phyloP scores from a whole-genome alignment of 192 early-diverging fungal species.

The Coemansia reversa region DNA sequence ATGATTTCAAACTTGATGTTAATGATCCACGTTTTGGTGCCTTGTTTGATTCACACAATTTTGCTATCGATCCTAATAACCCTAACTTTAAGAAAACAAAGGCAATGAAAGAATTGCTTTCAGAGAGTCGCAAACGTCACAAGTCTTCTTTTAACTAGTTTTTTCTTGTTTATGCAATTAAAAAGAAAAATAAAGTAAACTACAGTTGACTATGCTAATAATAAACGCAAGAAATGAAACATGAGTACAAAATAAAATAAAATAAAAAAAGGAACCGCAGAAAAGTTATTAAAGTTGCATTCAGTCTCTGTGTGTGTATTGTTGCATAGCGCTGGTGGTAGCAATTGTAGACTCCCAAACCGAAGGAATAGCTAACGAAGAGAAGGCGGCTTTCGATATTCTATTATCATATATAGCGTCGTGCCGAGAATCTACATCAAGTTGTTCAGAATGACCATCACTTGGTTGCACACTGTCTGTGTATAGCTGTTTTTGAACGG shows the following conservation, averaged over 20 bases:
- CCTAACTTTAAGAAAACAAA: slow-evolving; percentile 70
- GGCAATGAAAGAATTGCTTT: slow-evolving; percentile 45
- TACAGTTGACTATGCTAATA: neutral
- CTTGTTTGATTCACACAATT: slow-evolving; percentile 77
- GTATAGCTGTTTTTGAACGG: neutral
- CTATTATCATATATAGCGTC: neutral
- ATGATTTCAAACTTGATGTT: slow-evolving; percentile 85
- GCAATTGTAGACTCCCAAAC: slow-evolving; percentile 30
- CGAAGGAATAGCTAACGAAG: slow-evolving; percentile 24
- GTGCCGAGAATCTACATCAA: neutral
- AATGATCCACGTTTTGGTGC: slow-evolving; percentile 83
- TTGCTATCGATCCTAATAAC: slow-evolving; percentile 95
- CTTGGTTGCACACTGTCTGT: neutral
- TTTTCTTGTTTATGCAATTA: neutral
- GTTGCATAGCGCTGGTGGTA: neutral
- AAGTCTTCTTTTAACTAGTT: slow-evolving; percentile 27
- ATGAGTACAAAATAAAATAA: too few relatives aligned
- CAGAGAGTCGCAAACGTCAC: slow-evolving; percentile 50
- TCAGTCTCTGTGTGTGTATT: neutral
- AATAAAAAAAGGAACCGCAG: slow-evolving; percentile 6
- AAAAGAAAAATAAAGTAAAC: neutral
- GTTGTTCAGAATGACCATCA: neutral
- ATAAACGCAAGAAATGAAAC: neutral
- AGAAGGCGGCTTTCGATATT: slow-evolving; percentile 7
- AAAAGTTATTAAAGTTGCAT: neutral